Evolutionary conservation across 1,139 yeast species (phyloP).

Genomic region (Meyerozyma carpophila): DNA sequence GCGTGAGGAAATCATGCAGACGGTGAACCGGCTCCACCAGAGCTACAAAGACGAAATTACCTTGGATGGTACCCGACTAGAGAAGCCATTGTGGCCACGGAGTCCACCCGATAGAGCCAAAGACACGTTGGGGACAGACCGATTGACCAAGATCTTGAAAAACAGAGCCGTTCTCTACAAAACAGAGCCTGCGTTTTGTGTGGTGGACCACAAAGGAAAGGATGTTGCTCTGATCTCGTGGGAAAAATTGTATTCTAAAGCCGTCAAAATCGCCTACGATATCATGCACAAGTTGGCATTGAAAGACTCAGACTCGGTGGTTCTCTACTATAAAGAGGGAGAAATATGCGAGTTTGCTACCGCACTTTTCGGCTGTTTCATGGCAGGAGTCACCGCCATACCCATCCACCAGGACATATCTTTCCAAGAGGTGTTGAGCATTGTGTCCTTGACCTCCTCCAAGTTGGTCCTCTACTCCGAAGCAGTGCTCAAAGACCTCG

Average conservation of each 20-base stretch:
- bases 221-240: conserved; percentile 74
- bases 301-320: conserved; percentile 78
- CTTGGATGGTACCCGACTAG: conserved; percentile 38
- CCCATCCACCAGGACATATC: conserved; percentile 79
- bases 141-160: conserved; percentile 66
- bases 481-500: conserved; percentile 64
- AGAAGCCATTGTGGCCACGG: conserved; percentile 59
- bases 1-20: conserved; percentile 42
- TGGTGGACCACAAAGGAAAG: conserved; percentile 75
- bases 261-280: conserved; percentile 87
- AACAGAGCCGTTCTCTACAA: conserved; percentile 65
- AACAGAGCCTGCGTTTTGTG: conserved; percentile 65
- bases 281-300: conserved; percentile 66
- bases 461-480: conserved; percentile 82
- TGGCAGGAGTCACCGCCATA: conserved; percentile 92
- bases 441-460: conserved; percentile 69
- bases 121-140: conserved; percentile 33
- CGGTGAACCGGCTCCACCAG: conserved; percentile 32
- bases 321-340: conserved; percentile 74
- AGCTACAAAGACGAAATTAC: conserved; percentile 20
- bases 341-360: conserved; percentile 84
- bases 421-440: conserved; percentile 61
- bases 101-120: conserved; percentile 26
- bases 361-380: conserved; percentile 85
- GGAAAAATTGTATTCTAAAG: conserved; percentile 80